A percentile compares a stretch with the other conserved stretches of the same genome.
Conservation (phyloP, 1,284 basidiomycete species). For the Cryptococcus sp. region DNA sequence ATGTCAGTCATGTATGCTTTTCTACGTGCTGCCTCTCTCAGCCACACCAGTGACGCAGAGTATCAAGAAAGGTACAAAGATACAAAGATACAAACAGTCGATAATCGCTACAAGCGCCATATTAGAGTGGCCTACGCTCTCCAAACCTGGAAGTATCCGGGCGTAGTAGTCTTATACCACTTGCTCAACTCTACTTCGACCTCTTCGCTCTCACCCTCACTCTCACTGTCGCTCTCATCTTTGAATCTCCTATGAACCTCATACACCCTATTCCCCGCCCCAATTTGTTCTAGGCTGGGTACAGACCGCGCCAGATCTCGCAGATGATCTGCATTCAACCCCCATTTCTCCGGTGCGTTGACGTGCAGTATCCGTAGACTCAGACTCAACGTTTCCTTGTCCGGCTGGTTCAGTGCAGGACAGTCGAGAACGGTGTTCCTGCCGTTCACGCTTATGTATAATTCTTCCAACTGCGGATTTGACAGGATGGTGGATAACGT, state of each 20-base stretch:
- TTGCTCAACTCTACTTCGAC: constrained; percentile 29
- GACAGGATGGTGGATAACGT: constrained; percentile 20
- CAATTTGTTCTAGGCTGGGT: constrained; percentile 41
- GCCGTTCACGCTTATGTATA: constrained; percentile 37
- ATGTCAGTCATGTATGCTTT: too few species aligned
- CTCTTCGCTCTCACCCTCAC: constrained; percentile 30
- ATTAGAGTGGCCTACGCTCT: constrained; percentile 29
- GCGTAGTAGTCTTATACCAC: constrained; percentile 37
- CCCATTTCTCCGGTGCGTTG: constrained; percentile 36
- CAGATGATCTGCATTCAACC: constrained; percentile 33
- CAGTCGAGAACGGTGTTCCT: constrained; percentile 23
- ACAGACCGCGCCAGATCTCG: constrained; percentile 27
- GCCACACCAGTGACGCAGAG: too few species aligned
- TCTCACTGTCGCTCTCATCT: constrained; percentile 6
- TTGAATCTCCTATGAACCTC: constrained; percentile 37
- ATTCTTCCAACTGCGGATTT: constrained; percentile 31
- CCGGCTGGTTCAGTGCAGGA: constrained; percentile 1
- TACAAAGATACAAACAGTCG: too few species aligned
- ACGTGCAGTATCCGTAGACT: constrained; percentile 41
- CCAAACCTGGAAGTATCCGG: constrained; percentile 52
- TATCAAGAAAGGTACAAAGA: too few species aligned
- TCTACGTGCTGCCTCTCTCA: too few species aligned
- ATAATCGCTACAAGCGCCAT: not conserved
- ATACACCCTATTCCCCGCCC: constrained; percentile 47
- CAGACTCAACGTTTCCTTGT: not conserved